phyloP scores from a whole-genome alignment of 139 green algal genomes.

The Chlorella sp. region DNA sequence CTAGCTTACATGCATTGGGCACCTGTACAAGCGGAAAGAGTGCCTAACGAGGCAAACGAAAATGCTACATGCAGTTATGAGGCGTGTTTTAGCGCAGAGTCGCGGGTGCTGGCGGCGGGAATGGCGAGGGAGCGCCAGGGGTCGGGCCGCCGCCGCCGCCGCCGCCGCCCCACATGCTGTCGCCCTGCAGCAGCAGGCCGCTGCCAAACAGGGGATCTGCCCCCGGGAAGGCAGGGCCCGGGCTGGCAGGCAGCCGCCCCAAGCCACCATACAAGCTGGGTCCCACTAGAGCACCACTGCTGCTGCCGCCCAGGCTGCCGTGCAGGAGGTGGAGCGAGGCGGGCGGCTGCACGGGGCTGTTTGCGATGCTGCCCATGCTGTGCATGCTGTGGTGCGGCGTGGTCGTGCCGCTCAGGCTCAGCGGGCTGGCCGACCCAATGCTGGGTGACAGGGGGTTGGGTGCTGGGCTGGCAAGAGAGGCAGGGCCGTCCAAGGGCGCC shows the following conservation, averaged over 20 bases:
- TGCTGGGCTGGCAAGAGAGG: not conserved
- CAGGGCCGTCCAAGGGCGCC: not conserved
- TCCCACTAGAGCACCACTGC: not conserved
- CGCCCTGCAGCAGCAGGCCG: not conserved
- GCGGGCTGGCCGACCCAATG: not conserved
- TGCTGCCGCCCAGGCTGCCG: not conserved
- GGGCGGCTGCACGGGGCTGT: not conserved
- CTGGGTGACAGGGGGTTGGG: not conserved
- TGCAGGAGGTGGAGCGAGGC: not conserved
- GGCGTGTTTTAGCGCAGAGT: no score
- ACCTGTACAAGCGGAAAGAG: no score
- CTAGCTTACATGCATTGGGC: no score
- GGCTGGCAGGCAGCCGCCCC: not conserved
- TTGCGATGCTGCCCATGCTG: conserved; percentile 18
- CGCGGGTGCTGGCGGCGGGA: no score
- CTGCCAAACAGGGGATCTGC: not conserved
- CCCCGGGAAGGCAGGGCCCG: not conserved
- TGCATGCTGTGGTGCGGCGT: conserved; percentile 28
- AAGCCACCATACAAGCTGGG: not conserved
- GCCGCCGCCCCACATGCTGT: not conserved
- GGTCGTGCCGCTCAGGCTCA: not conserved
- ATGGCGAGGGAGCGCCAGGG: no score
- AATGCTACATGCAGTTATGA: no score
- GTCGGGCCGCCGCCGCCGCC: no score
- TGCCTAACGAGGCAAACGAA: no score